These are phyloP conservation scores for Bassia scoparia DNA, from an alignment of 148 eudicot species.

Conservation along the genomic window DNA sequence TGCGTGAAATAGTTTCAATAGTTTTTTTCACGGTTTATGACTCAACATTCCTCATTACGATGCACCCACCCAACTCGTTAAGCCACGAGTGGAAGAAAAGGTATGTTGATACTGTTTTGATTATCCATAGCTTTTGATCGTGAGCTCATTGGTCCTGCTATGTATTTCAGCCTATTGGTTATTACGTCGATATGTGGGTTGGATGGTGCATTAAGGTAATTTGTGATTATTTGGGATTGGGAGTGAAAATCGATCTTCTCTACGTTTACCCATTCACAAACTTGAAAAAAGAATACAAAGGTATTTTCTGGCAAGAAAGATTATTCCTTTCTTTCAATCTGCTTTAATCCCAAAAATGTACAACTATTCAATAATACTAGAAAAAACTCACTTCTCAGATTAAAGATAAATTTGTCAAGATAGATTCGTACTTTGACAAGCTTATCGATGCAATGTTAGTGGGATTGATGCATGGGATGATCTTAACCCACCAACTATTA, in stretches of 20 bases:
- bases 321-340: conserved; percentile 18
- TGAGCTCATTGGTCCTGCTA: conserved; percentile 23
- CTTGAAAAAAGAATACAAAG: too few relatives aligned
- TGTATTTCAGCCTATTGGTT: conserved; percentile 24
- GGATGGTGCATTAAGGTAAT: conserved; percentile 25
- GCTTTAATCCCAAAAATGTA: conserved; percentile 14
- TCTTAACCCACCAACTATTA: conserved; percentile 1
- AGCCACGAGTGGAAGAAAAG: conserved; percentile 22
- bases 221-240: conserved; percentile 16
- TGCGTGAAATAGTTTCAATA: conserved; percentile 15
- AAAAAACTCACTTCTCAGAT: conserved; percentile 12
- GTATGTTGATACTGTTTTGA: conserved; percentile 22
- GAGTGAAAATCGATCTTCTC: conserved; percentile 19
- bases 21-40: conserved; percentile 20
- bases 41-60: conserved; percentile 23
- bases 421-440: conserved; percentile 16
- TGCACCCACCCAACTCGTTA: conserved; percentile 23
- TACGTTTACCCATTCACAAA: conserved; percentile 25
- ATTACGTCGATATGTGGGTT: conserved; percentile 23
- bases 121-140: conserved; percentile 15
- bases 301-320: too few relatives aligned
- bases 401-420: conserved; percentile 14
- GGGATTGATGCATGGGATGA: conserved; percentile 25
- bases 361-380: conserved; percentile 18
- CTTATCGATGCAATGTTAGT: conserved; percentile 20